Percentiles rank a stretch among this genome's conserved stretches.
Evolutionary conservation across 805 yeast species (phyloP).

Genomic region (Hanseniaspora nectarophila): DNA sequence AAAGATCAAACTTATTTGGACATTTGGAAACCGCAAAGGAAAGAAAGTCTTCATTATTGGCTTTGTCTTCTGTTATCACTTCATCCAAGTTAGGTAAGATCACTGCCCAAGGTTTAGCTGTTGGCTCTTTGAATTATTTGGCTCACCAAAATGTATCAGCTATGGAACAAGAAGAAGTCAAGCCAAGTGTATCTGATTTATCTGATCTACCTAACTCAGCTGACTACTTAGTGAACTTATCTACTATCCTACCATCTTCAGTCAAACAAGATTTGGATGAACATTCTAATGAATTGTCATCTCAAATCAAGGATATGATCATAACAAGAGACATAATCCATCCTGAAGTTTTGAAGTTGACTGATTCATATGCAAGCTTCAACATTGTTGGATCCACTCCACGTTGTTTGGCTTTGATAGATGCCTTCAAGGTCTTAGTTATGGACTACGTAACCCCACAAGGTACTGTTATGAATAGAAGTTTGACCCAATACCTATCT

Average conservation of each 20-base stretch:
- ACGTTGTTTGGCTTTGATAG: slow-evolving; percentile 73
- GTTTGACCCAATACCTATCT: slow-evolving; percentile 74
- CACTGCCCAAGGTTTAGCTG: slow-evolving; percentile 28
- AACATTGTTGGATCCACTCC: slow-evolving; percentile 81
- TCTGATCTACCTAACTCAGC: slow-evolving; percentile 22
- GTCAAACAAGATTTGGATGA: slow-evolving; percentile 24
- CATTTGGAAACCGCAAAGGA: slow-evolving; percentile 74
- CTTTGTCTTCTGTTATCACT: slow-evolving; percentile 27
- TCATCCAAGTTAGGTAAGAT: slow-evolving; percentile 27
- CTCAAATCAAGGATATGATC: slow-evolving; percentile 27
- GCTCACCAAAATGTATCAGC: slow-evolving; percentile 6
- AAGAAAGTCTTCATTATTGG: slow-evolving; percentile 37
- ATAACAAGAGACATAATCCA: slow-evolving; percentile 51
- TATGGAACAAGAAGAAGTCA: slow-evolving; percentile 7
- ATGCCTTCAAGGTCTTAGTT: slow-evolving; percentile 71
- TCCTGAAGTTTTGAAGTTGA: slow-evolving; percentile 67
- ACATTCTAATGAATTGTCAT: slow-evolving; percentile 23
- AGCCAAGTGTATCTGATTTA: slow-evolving; percentile 4
- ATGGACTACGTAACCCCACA: slow-evolving; percentile 72
- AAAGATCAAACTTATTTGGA: slow-evolving; percentile 55
- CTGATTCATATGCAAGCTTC: slow-evolving; percentile 71
- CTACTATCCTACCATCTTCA: slow-evolving; percentile 37
- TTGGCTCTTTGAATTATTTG: slow-evolving; percentile 24
- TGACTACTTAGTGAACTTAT: slow-evolving; percentile 31
- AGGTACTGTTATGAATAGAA: slow-evolving; percentile 74